Conservation (phyloP, 108 stramenopile species). For the Parietichytrium sp. region DNA sequence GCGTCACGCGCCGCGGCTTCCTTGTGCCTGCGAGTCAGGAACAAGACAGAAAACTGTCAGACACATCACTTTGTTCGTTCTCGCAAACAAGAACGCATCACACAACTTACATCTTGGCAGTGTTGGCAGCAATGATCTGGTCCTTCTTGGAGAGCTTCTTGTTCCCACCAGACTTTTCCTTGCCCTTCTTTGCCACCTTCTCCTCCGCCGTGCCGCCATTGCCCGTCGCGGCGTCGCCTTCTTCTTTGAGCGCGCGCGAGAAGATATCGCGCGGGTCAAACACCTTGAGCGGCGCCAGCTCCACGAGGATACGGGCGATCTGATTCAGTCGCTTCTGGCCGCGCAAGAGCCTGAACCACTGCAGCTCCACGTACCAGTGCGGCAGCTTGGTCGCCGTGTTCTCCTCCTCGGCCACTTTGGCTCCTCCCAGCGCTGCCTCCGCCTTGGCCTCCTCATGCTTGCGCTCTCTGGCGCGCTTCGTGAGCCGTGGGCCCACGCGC, state of each 20-base stretch:
- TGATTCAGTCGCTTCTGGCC: conserved; percentile 33
- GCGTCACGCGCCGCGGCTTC: conserved; percentile 78
- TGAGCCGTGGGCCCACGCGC: conserved; percentile 33
- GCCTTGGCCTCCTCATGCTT: conserved; percentile 39
- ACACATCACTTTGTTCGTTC: too few species aligned
- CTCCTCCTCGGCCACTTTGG: conserved; percentile 79
- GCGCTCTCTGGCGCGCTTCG: conserved; percentile 40
- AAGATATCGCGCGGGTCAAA: conserved; percentile 29
- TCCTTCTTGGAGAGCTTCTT: conserved; percentile 45
- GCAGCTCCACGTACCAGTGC: conserved; percentile 62
- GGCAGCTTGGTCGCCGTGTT: conserved; percentile 71
- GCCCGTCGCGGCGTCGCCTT: background rate
- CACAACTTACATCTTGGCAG: too few species aligned
- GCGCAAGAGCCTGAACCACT: conserved; percentile 55
- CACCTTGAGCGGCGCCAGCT: conserved; percentile 66
- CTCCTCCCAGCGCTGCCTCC: conserved; percentile 68
- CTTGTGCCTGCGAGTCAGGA: too few species aligned
- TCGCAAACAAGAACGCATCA: too few species aligned
- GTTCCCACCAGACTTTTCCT: conserved; percentile 62
- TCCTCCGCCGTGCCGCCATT: conserved; percentile 34
- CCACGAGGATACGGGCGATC: conserved; percentile 40
- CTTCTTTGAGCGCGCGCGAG: conserved; percentile 39
- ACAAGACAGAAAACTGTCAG: too few species aligned
- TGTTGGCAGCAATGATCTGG: background rate
- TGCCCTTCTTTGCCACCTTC: conserved; percentile 70